Evolutionary conservation across 1,139 yeast species (phyloP).

Genomic region (Sugiyamaella castrensis): DNA sequence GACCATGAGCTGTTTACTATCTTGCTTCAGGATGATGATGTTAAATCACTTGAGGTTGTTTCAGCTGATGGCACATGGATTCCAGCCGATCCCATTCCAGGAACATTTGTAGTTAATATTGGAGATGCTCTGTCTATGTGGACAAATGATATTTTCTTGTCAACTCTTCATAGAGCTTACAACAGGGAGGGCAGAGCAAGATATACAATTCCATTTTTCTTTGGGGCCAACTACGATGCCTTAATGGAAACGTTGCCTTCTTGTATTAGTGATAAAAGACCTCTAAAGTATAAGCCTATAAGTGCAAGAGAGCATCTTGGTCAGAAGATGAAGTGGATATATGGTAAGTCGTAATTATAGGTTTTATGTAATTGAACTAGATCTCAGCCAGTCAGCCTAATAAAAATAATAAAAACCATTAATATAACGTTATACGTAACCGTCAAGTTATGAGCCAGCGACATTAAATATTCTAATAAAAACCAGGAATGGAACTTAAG

Average conservation of each 20-base stretch:
- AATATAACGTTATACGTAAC: too few relatives aligned
- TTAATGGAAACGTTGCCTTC: conserved; percentile 27
- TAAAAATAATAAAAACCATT: too few relatives aligned
- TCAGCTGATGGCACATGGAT: conserved; percentile 35
- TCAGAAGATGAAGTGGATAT: not conserved
- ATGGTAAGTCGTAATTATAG: not conserved
- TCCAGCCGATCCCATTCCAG: conserved; percentile 33
- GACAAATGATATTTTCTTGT: conserved; percentile 36
- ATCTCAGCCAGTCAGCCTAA: too few relatives aligned
- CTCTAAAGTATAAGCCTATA: conserved; percentile 19
- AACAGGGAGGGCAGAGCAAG: conserved; percentile 31
- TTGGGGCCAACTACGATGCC: conserved; percentile 32
- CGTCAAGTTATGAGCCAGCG: too few relatives aligned
- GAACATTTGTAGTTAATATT: conserved; percentile 37
- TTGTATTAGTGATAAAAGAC: conserved; percentile 22
- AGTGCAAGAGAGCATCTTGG: not conserved
- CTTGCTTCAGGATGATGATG: conserved; percentile 27
- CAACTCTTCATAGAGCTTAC: conserved; percentile 39
- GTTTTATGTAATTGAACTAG: too few relatives aligned
- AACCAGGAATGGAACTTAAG: too few relatives aligned
- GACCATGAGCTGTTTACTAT: conserved; percentile 41
- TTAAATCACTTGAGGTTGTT: conserved; percentile 38
- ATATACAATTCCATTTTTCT: conserved; percentile 35
- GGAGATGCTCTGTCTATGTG: conserved; percentile 38
- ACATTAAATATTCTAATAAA: too few relatives aligned